Conservation (phyloP, 108 stramenopile genomes). For the Schizochytrium sp. region DNA sequence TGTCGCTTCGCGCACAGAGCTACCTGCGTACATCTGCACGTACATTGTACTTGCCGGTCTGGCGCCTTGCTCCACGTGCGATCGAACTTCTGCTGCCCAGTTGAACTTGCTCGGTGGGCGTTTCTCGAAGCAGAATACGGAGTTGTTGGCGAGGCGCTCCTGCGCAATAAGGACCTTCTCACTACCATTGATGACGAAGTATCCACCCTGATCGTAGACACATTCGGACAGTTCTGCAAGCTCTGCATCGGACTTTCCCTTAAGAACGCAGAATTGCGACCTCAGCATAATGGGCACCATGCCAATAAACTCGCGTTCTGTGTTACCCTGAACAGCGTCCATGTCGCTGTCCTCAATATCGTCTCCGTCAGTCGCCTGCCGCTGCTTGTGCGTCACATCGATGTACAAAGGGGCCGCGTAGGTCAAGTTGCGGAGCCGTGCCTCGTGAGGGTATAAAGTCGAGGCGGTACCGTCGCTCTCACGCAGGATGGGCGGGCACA, state of each 20-base stretch:
- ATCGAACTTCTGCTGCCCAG: constrained; percentile 89
- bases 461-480: constrained; percentile 87
- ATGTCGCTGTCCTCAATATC: constrained; percentile 72
- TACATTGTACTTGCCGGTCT: constrained; percentile 76
- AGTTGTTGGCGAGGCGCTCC: constrained; percentile 98
- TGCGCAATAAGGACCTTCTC: constrained; percentile 98
- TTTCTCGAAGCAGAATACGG: constrained; percentile 92
- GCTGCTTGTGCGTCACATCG: constrained; percentile 94
- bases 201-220: constrained; percentile 98
- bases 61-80: constrained; percentile 64
- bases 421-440: constrained; percentile 95
- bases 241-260: constrained; percentile 83
- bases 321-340: neutral
- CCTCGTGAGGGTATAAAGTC: constrained; percentile 92
- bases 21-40: constrained; percentile 81
- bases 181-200: constrained; percentile 96
- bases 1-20: constrained; percentile 95
- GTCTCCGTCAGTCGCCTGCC: constrained; percentile 90
- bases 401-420: constrained; percentile 98
- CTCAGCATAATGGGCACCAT: constrained; percentile 94
- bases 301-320: constrained; percentile 70
- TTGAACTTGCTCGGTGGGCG: constrained; percentile 89
- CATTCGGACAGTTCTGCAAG: constrained; percentile 95
- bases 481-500: constrained; percentile 84
- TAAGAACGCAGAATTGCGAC: constrained; percentile 88